phyloP scores from a whole-genome alignment of 768 basidiomycete genomes.

The Russula abietina region DNA sequence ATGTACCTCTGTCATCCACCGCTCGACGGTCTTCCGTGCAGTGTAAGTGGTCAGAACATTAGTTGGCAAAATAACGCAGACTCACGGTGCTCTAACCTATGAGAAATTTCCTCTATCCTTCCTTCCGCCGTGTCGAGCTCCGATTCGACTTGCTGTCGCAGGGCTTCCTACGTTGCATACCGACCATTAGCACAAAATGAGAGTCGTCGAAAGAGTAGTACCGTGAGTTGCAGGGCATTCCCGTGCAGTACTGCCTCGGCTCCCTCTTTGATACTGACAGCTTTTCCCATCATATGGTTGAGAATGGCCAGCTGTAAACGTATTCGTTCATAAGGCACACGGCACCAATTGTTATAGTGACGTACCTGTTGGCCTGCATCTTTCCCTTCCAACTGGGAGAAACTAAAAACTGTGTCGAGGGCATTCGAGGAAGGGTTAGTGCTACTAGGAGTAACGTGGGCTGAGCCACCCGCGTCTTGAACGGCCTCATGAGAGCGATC shows the following conservation, averaged over 20 bases:
- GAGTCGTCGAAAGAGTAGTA: neutral
- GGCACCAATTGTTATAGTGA: neutral
- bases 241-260: conserved; percentile 21
- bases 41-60: neutral
- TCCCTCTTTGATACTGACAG: conserved; percentile 25
- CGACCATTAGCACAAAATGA: neutral
- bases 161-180: conserved; percentile 6
- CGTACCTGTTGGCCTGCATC: conserved; percentile 21
- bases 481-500: conserved; percentile 12
- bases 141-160: conserved; percentile 24
- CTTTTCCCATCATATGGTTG: conserved; percentile 22
- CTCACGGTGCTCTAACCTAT: conserved; percentile 22
- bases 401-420: conserved; percentile 18
- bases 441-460: neutral
- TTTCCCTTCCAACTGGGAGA: conserved; percentile 22
- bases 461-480: conserved; percentile 6
- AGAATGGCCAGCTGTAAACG: conserved; percentile 15
- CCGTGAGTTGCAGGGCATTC: conserved; percentile 16
- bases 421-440: conserved; percentile 2
- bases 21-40: conserved; percentile 18
- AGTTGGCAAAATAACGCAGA: neutral
- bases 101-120: conserved; percentile 21
- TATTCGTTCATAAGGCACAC: neutral
- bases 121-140: conserved; percentile 22
- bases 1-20: conserved; percentile 24